Conservation (phyloP, 225 moss, liverwort and hornwort species). For the Marchantia paleacea region DNA sequence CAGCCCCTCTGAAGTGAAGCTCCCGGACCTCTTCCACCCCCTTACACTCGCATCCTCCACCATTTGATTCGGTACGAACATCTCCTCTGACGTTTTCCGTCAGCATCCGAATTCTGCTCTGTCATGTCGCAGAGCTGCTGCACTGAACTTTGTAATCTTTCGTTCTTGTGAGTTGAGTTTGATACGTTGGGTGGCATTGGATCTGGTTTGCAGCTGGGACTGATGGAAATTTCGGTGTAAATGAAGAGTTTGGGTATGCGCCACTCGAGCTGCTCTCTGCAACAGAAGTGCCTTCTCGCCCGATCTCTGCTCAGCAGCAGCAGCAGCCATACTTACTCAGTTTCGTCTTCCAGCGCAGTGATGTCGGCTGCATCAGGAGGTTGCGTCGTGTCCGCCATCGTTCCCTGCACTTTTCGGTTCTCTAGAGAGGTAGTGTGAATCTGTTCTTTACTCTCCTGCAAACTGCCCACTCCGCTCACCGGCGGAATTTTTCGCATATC, state of each 20-base stretch:
- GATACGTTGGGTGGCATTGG: background rate
- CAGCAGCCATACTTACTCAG: background rate
- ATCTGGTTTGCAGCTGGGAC: background rate
- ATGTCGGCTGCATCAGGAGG: conserved; percentile 40
- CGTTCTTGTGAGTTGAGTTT: background rate
- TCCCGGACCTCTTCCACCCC: background rate
- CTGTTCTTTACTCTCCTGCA: too few species aligned
- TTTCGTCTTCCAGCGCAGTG: conserved; percentile 7
- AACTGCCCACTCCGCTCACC: background rate
- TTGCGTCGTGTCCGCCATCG: conserved; percentile 29
- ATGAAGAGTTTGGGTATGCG: conserved; percentile 3
- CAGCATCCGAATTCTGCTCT: background rate
- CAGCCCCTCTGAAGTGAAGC: too few species aligned
- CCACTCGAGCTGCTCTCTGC: conserved; percentile 1
- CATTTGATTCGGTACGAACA: background rate
- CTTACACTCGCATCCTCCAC: background rate
- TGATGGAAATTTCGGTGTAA: background rate
- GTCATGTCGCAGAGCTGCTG: background rate
- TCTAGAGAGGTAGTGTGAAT: conserved; percentile 25
- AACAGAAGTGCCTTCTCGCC: conserved; percentile 9
- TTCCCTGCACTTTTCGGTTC: conserved; percentile 23
- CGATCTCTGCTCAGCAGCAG: background rate
- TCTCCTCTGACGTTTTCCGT: background rate
- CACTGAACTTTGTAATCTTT: background rate
- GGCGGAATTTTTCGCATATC: too few species aligned